Evolutionary conservation across 106 monocot species (phyloP).

Genomic region (Dendrobium chrysotoxum): DNA sequence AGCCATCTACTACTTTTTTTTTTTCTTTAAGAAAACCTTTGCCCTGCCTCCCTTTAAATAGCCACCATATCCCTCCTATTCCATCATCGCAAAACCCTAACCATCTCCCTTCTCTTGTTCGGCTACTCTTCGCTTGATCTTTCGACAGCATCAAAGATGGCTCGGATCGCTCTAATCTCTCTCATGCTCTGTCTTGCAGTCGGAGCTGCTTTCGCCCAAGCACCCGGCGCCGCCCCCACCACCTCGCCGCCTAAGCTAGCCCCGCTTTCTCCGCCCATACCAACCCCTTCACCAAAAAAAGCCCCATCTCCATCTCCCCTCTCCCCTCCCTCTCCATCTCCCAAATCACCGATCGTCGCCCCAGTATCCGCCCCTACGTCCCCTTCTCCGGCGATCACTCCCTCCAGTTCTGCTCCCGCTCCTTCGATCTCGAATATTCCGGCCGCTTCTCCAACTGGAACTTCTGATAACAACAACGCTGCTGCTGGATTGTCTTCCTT

Average conservation of each 20-base stretch:
- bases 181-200: not conserved
- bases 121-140: not conserved
- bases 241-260: not conserved
- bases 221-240: not conserved
- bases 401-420: not conserved
- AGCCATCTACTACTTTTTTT: not conserved
- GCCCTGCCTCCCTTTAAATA: not conserved
- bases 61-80: not conserved
- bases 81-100: conserved; percentile 1
- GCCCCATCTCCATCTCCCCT: not conserved
- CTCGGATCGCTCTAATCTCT: not conserved
- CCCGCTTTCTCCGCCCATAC: not conserved
- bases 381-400: not conserved
- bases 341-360: not conserved
- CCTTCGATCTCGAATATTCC: not conserved
- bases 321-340: not conserved
- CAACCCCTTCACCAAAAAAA: not conserved
- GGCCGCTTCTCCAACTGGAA: not conserved
- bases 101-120: not conserved
- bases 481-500: not conserved
- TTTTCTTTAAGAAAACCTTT: not conserved
- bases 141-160: not conserved
- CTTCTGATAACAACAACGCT: not conserved
- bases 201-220: not conserved
- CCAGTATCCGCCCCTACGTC: not conserved